Evolutionary conservation across 306 rosid species (phyloP), one percentile per base, ranked within the genome.

Genomic region (Echinosophora koreensis): DNA sequence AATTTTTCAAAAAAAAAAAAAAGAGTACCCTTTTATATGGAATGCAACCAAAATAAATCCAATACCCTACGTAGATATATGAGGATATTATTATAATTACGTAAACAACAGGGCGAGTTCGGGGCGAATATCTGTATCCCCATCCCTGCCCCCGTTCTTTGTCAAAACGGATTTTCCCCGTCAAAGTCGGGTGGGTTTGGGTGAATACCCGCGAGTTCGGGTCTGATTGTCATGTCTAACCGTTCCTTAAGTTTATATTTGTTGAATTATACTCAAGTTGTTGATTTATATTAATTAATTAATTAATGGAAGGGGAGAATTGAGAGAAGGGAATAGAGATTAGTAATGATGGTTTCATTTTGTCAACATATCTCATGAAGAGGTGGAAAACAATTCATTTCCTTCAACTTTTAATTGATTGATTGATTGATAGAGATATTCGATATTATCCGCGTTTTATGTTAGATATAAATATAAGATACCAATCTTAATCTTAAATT

Each of bases 351-450:
- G 22, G 39, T 5, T 46, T 44, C 62, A 47, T 66, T 80, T 66
- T 49, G 80, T 66, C 76, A 80, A 74, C 54, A 16, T 10, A 38
- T 64, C 63, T 64, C 51, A 50, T 35, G 68, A 47, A 10, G 42
- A n/a, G 41, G 72, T 66, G 73, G 70, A 67, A 66, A 73, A 66
- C 32, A 67, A 76, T 22, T 22, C 22, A 0, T 22, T 22, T 47
- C 69, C 52, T 66, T 35, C 30, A 34, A 72, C 74, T 62, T 73
- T 39, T 59, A 7, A 59, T 34, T 8, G 4, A 10, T 64, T 41
- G 4, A 10, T 64, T 41, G 61, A 64, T 66, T 67, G 76, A 68
- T 56, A 28, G 18, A 28, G 16, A 76, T 66, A 17, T 64, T 72
- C 28, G 32, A 58, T 49, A 44, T 22, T 9, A 60, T 28, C 12